phyloP scores from a whole-genome alignment of 176 grass and related monocot species.

The Hordeum marinum region DNA sequence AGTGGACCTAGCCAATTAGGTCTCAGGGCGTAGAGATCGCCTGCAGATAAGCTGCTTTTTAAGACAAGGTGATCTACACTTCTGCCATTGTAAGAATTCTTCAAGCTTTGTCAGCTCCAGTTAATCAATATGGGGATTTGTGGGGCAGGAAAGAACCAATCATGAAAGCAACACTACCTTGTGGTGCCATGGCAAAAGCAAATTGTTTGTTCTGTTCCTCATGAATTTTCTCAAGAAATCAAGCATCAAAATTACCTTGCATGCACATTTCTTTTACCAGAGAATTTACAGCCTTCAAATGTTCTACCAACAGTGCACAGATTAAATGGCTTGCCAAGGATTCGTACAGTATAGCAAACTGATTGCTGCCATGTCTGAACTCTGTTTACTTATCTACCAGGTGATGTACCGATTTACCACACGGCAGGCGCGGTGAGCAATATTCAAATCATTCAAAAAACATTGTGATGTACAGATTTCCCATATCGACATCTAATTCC shows the following conservation, averaged over 20 bases:
- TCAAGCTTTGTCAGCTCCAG: constrained; percentile 19
- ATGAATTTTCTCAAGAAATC: constrained; percentile 1
- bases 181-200: neutral
- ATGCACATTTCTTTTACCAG: constrained; percentile 16
- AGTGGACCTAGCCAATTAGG: constrained; percentile 26
- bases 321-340: constrained; percentile 20
- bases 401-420: neutral
- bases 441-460: too few relatives aligned
- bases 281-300: constrained; percentile 20
- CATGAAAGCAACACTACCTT: constrained; percentile 21
- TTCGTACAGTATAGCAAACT: neutral
- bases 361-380: constrained; percentile 3
- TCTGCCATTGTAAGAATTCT: constrained; percentile 8
- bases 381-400: neutral
- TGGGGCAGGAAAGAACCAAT: constrained; percentile 3
- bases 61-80: constrained; percentile 5
- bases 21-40: constrained; percentile 4
- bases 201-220: neutral
- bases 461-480: neutral
- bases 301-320: neutral
- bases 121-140: neutral
- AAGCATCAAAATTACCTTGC: constrained; percentile 25
- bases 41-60: constrained; percentile 35
- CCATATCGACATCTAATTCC: neutral
- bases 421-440: too few relatives aligned